Conservation (phyloP, 2,329 filamentous ascomycete species). For the Aaosphaeria arxii region DNA sequence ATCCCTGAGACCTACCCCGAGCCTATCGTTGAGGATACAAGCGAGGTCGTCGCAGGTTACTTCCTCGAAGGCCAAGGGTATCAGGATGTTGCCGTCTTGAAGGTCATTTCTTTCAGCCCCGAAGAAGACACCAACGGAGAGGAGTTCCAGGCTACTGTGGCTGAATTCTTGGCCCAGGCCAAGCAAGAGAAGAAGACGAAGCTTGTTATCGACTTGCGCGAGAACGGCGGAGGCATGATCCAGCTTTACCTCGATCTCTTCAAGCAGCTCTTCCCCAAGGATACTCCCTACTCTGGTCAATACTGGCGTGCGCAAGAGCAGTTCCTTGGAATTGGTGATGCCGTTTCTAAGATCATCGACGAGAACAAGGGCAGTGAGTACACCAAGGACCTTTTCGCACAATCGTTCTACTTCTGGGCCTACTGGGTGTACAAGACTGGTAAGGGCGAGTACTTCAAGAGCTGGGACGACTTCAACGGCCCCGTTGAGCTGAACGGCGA, state of each 20-base stretch:
- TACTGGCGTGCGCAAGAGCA: constrained; percentile 43
- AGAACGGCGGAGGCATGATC: constrained; percentile 54
- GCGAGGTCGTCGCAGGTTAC: constrained; percentile 37
- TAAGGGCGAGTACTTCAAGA: constrained; percentile 22
- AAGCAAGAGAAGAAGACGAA: constrained; percentile 50
- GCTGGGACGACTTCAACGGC: constrained; percentile 31
- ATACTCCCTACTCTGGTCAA: constrained; percentile 39
- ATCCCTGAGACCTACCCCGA: constrained; percentile 23
- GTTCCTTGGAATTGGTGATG: constrained; percentile 10
- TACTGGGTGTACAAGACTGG: constrained; percentile 14
- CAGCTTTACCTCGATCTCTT: constrained; percentile 41
- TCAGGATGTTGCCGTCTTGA: constrained; percentile 41
- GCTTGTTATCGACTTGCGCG: constrained; percentile 59
- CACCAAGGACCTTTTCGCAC: constrained; percentile 1
- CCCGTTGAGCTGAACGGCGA: constrained; percentile 21
- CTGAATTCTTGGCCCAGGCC: constrained; percentile 43
- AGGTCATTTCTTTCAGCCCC: constrained; percentile 34
- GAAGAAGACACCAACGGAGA: background rate
- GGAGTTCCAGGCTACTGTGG: constrained; percentile 30
- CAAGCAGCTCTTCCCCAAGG: constrained; percentile 48
- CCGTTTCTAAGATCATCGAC: constrained; percentile 8
- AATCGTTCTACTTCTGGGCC: constrained; percentile 18
- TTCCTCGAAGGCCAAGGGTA: constrained; percentile 36
- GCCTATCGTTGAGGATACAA: constrained; percentile 23
- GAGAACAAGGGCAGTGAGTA: constrained; percentile 4